Evolutionary conservation across 345 rosid genomes (phyloP).

Genomic region (Eucalyptus grandis): DNA sequence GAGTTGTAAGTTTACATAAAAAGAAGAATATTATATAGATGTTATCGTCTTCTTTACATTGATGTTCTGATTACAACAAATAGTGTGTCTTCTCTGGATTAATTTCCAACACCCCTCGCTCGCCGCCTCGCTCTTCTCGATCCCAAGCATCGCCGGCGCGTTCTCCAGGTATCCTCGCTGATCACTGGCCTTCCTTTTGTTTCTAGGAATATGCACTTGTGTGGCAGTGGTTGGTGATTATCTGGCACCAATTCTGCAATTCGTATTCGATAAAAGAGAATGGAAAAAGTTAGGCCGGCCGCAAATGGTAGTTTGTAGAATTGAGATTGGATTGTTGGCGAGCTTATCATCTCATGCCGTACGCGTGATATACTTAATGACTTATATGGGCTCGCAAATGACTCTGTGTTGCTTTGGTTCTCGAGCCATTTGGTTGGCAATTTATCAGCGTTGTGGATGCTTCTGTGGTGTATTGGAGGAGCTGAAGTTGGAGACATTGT

Average conservation of each 20-base stretch:
- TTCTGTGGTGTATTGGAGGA: background rate
- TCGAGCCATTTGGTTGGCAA: background rate
- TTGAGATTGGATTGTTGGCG: background rate
- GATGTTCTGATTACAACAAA: too few species aligned
- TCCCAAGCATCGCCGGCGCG: constrained; percentile 29
- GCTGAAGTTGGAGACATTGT: background rate
- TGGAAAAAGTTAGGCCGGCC: background rate
- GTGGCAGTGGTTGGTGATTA: background rate
- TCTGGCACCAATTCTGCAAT: background rate
- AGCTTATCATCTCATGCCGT: background rate
- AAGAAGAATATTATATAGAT: too few species aligned
- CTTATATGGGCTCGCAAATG: background rate
- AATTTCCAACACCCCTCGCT: constrained; percentile 11
- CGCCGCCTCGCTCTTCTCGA: constrained; percentile 60
- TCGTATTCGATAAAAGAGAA: background rate
- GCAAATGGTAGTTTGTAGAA: background rate
- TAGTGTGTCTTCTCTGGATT: too few species aligned
- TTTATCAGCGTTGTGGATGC: background rate
- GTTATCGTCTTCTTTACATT: too few species aligned
- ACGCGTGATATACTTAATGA: background rate
- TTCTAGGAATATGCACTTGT: background rate
- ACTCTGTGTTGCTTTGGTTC: background rate
- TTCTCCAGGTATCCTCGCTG: constrained; percentile 42
- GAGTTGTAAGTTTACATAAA: too few species aligned
- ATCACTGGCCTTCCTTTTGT: background rate